A percentile compares a stretch with the other conserved stretches of the same genome.
phyloP scores from a whole-genome alignment of 2,329 filamentous ascomycete species.

The Microascus cirrosus region DNA sequence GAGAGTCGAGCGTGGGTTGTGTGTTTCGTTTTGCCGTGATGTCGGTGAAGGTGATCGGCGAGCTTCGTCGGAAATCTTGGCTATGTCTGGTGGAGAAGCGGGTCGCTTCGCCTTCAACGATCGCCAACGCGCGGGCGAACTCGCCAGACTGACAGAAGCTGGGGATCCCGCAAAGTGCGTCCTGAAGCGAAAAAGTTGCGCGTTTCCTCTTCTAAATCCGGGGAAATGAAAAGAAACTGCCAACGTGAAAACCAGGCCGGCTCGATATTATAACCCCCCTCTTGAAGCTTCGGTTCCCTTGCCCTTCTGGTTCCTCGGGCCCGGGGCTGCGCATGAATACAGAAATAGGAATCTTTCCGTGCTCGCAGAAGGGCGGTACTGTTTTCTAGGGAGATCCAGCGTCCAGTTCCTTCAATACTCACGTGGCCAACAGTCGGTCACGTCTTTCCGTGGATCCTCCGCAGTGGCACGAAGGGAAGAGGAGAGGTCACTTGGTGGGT shows the following conservation, averaged over 20 bases:
- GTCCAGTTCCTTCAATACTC: too few species aligned
- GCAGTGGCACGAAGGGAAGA: not conserved
- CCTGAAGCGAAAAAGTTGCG: not conserved
- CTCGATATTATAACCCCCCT: not conserved
- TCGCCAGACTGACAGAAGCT: too few species aligned
- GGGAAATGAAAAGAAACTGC: not conserved
- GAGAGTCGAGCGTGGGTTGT: not conserved
- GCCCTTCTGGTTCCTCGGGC: not conserved
- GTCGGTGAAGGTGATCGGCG: not conserved
- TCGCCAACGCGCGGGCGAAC: too few species aligned
- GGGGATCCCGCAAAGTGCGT: too few species aligned
- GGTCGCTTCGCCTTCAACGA: not conserved
- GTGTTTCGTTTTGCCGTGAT: not conserved
- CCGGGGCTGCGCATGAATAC: not conserved
- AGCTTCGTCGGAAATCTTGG: not conserved
- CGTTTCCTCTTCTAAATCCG: not conserved
- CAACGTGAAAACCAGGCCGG: not conserved
- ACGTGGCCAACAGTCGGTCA: not conserved
- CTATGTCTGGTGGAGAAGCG: not conserved
- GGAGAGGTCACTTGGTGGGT: not conserved
- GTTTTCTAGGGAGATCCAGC: too few species aligned
- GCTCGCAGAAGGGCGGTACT: not conserved
- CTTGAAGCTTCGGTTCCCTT: not conserved
- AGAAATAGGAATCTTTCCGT: not conserved
- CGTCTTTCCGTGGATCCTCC: not conserved